Base-by-base conservation (phyloP, 2,329 filamentous ascomycete genomes). In the Botrytis hyacinthi region DNA sequence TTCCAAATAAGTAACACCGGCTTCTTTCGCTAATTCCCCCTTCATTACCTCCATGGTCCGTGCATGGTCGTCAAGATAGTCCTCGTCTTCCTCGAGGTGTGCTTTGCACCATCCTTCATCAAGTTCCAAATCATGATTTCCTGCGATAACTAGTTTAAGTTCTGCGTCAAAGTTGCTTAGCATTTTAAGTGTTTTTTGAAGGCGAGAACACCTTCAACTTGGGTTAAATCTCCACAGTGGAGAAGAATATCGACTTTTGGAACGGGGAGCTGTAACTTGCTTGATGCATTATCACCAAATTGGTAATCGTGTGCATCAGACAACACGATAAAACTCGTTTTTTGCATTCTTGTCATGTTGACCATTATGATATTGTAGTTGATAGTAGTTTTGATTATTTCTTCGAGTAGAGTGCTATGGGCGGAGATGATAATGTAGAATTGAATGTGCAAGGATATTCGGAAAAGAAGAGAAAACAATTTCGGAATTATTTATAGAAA, bases 131-230 rank as follows among this genome's bases (percentile, higher is more conserved):
- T 90, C 88, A 80, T 91, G 89, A 76, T 90, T 90, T 0, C 89
- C 89, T 0, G 89, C 85, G 74, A 91, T 90, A 26, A 90, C 85
- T n/a, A 91, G 82, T 77, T 90, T 90, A 4, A 90, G 79, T 22
- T 85, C 83, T 7, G 88, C 88, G 16, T 86, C 80, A 46, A 87
- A 83, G 3, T 77, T 76, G 22, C 37, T 57, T 16, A 76, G 54
- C 54, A 76, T 73, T 35, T 62, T 20, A 1, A 84, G 59, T 14
- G 78, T 1, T 76, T 73, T 14, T 76, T 70, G 73, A 80, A 82
- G 35, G 81, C 75, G 4, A 69, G 29, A 1, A 80, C 61, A 3
- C 40, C 48, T 16, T 78, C 78, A 5, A 77, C 79, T 29, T 77
- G 76, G 1, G 82, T 83, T 2, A 83, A 75, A 72, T 84, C 82